These are phyloP conservation scores for Malus asiatica DNA, from an alignment of 306 rosid species.

Conservation along the genomic window DNA sequence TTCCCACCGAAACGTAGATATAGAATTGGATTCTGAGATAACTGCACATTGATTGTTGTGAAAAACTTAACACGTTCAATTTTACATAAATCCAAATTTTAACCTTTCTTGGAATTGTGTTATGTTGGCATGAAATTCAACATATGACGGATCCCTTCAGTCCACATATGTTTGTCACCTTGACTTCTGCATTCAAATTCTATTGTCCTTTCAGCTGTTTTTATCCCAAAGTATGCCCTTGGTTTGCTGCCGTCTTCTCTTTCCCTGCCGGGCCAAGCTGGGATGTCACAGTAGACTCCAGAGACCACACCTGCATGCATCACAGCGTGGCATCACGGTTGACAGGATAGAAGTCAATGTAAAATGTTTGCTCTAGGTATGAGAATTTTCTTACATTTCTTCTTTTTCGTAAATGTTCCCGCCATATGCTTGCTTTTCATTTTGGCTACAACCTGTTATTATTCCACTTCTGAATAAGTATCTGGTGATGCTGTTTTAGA, in stretches of 20 bases:
- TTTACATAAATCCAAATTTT: constrained; percentile 7
- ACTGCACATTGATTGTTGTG: constrained; percentile 9
- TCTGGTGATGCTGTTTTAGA: neutral
- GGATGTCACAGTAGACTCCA: constrained; percentile 52
- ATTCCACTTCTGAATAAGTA: constrained; percentile 13
- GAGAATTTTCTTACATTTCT: constrained; percentile 66
- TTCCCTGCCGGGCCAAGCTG: constrained; percentile 75
- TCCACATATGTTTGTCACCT: constrained; percentile 69
- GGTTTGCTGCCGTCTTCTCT: constrained; percentile 35
- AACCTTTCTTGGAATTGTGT: constrained; percentile 3
- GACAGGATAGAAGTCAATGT: constrained; percentile 4
- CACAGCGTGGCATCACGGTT: constrained; percentile 22
- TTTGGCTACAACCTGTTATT: constrained; percentile 76
- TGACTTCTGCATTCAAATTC: constrained; percentile 81
- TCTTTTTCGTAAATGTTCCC: constrained; percentile 81
- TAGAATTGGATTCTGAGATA: constrained; percentile 2
- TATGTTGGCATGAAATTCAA: constrained; percentile 48
- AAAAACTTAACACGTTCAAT: neutral
- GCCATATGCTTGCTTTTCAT: constrained; percentile 91
- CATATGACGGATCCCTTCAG: constrained; percentile 73
- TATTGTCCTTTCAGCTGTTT: constrained; percentile 58
- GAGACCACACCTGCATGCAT: constrained; percentile 74
- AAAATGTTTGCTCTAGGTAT: neutral
- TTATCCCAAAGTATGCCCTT: constrained; percentile 75
- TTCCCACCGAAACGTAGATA: neutral